These are phyloP conservation scores for Aschersonia sp. DNA, from an alignment of 2,329 filamentous ascomycete species.

Conservation along the genomic window DNA sequence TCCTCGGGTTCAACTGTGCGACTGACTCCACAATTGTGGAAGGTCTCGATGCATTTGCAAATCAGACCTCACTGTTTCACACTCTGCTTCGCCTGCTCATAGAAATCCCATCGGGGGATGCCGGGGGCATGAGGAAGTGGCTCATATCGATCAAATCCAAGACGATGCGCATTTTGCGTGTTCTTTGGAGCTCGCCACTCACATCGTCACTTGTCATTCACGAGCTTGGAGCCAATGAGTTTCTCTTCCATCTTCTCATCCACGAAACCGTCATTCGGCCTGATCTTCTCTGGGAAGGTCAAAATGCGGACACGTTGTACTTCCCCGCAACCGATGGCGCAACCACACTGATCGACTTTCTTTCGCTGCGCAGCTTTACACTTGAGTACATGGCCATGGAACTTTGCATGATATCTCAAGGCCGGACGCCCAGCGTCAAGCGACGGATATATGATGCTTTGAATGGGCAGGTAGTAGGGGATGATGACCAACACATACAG, in stretches of 20 bases:
- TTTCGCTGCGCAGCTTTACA: constrained; percentile 60
- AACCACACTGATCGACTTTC: constrained; percentile 58
- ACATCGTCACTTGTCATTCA: constrained; percentile 61
- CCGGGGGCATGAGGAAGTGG: constrained; percentile 49
- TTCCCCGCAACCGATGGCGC: constrained; percentile 59
- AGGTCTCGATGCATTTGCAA: constrained; percentile 54
- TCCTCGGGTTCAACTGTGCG: constrained; percentile 75
- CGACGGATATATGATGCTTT: constrained; percentile 55
- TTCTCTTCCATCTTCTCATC: constrained; percentile 64
- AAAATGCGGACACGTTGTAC: constrained; percentile 40
- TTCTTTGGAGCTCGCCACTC: constrained; percentile 71
- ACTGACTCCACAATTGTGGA: constrained; percentile 55
- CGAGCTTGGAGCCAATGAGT: constrained; percentile 66
- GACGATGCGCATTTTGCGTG: constrained; percentile 57
- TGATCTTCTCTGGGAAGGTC: constrained; percentile 59
- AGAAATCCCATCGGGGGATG: constrained; percentile 49
- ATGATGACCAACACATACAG: constrained; percentile 48
- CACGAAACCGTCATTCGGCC: constrained; percentile 57
- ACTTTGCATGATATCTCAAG: constrained; percentile 60
- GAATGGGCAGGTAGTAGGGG: constrained; percentile 58
- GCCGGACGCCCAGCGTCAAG: constrained; percentile 55
- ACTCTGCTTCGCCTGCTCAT: constrained; percentile 58
- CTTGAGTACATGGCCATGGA: constrained; percentile 80
- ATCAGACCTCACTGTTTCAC: constrained; percentile 69
- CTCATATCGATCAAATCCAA: constrained; percentile 54